Base-by-base conservation (phyloP, 2,329 filamentous ascomycete genomes). In the Colletotrichum echinochloae region DNA sequence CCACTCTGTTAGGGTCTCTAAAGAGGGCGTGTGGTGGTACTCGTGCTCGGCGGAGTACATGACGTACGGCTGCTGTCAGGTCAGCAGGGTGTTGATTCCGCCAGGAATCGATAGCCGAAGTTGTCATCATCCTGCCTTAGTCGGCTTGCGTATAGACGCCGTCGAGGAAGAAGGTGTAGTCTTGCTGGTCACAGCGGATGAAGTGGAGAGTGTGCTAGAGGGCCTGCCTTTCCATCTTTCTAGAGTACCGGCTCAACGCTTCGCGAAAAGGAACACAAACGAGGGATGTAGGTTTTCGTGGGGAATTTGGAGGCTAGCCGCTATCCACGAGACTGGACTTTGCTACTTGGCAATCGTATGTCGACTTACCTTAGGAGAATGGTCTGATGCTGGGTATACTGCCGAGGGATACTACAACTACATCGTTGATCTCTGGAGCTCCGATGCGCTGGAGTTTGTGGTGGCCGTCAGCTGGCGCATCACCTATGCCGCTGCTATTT, bases 1-100 rank as follows among this genome's bases (percentile, higher is more conserved):
- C 89, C 89, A 90, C 41, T 83, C 83, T 49, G 75, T 60, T 7
- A 90, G 76, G 0, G 84, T 87, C 5, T 79, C 76, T 3, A 77
- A 63, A 9, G 78, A 81, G 0, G 85, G 83, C 62, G 80, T 83
- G 0, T 81, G 81, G 28, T 85, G 81, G 74, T 86, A 89, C 74
- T 88, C 85, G 23, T 85, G 78, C 75, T 89, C 87, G 0, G 88
- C 88, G 74, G 90, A 88, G 74, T 87, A 88, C 81, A 90, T 86
- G 0, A 85, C 82, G 75, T 90, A 88, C 9, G 87, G 88, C 74
- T 90, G 88, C 73, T 90, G 88, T 88, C 88, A 90, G 66, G 90
- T 86, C 3, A 91, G 79, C 1, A 90, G 79, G 12, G 84, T 85
- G 75, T 90, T 90, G 75, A 90, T 90, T 72, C 88, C 85, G 2